Base-by-base conservation (phyloP, 1,284 basidiomycete genomes). In the Pseudozyma thailandica region DNA sequence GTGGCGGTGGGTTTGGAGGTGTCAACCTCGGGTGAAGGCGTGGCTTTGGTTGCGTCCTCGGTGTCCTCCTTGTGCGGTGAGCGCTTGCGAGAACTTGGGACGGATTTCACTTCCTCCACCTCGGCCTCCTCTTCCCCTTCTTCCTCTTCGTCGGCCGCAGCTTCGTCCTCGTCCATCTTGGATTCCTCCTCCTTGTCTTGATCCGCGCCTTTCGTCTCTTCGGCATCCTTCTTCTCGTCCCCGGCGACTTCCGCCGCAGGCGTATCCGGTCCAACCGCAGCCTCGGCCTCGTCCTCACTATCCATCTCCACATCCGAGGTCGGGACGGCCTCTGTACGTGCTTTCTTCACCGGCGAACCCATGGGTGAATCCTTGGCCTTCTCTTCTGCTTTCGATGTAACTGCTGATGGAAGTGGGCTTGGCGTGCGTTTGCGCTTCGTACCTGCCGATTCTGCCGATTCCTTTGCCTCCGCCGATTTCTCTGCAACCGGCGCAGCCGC, bases 271-370 rank as follows among this genome's bases (percentile, higher is more conserved):
- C 52, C 69, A 10, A 63, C 54, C 21, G 52, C 63, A 1, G 63
- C 69, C 25, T 58, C 69, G 4, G 61, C 69, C 44, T 66, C 63
- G 35, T 64, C 69, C 31, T 61, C 69, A 41, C 62, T 61, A 37
- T 72, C 69, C 51, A 61, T 59, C 42, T 61, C 57, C 8, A 25
- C 58, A 30, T 65, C 62, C 1, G 51, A 51, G 3, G 64, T 50
- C 13, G 57, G 27, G 15, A 55, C 62, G 18, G 39, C 51, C 12
- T 39, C 47, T n/a, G 53, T 61, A 15, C 58, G 64, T 4, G 53
- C 57, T 16, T 60, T 61, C 50, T 60, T 61, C 15, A 41, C 43
- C 5, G 49, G 57, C 28, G 64, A 68, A n/a, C 42, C 55, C 4
- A 21, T 4, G 4, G 39, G 39, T 7, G 20, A 41, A 10, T 8